phyloP scores from a whole-genome alignment of 495 filamentous ascomycete species.

The Corynascus novoguineensis region DNA sequence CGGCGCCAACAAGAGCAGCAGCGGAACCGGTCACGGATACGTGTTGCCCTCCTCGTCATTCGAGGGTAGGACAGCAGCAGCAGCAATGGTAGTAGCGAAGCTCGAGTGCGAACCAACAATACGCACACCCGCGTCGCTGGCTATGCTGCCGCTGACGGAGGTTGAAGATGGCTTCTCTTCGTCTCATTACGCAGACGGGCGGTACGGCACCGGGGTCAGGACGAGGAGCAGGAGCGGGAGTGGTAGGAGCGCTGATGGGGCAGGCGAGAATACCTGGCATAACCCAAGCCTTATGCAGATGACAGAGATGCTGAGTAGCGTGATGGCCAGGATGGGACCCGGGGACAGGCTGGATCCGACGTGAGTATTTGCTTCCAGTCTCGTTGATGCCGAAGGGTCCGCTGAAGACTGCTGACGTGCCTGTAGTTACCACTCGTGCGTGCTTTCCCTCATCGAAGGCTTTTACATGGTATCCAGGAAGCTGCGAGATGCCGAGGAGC shows the following conservation, averaged over 20 bases:
- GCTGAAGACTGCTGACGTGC: too few species aligned
- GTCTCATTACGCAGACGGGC: background rate
- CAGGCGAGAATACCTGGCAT: constrained; percentile 24
- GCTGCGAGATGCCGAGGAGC: constrained; percentile 14
- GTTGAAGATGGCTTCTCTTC: background rate
- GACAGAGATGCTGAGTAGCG: constrained; percentile 37
- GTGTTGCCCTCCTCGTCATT: too few species aligned
- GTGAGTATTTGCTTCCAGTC: constrained; percentile 9
- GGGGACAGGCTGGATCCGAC: constrained; percentile 31
- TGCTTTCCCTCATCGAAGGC: constrained; percentile 39
- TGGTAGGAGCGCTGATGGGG: background rate
- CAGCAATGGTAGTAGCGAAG: background rate
- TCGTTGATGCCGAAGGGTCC: background rate
- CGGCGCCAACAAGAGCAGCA: background rate
- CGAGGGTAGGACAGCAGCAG: too few species aligned
- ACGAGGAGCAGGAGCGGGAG: background rate
- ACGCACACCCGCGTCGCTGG: background rate
- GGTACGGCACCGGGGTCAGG: background rate
- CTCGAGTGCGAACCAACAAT: background rate
- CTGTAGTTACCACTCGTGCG: constrained; percentile 36
- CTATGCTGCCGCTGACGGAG: constrained; percentile 12
- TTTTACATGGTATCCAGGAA: constrained; percentile 24
- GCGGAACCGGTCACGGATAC: too few species aligned
- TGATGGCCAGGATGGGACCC: constrained; percentile 25
- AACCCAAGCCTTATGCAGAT: constrained; percentile 40